Base-by-base conservation (phyloP, 1,284 basidiomycete genomes). In the Irpex sp. region DNA sequence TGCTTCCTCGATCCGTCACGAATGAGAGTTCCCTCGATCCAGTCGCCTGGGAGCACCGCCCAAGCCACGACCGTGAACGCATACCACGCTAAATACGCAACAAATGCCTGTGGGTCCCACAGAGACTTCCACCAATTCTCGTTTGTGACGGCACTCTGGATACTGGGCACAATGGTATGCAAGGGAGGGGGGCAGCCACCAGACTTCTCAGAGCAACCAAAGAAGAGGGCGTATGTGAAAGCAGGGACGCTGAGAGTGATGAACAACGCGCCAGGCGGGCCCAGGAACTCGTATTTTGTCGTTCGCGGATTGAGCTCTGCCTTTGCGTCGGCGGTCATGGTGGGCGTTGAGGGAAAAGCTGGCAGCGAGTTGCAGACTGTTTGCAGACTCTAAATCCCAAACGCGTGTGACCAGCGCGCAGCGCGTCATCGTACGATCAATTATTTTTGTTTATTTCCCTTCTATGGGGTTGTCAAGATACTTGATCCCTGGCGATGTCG, bases 11-110 rank as follows among this genome's bases (percentile, higher is more conserved):
- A 81, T 0, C 97, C 97, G 49, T 89, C 90, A 52, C 97, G 83
- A 68, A 98, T 77, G 19, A 84, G 79, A 6, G 83, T 86, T 11
- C 97, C 97, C 65, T 93, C 82, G 9, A 97, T 82, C 83, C 85
- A 85, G 68, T 95, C 91, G 5, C 94, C 96, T 0, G 97, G 97
- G 5, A 99, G 79, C 40, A 96, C 71, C 7, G 79, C 81, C 96
- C 96, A 98, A 7, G 93, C 85, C 1, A 86, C 75, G 51, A 98
- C 86, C 67, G 86, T 91, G 77, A 92, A 99, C 15, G 86, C 78
- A 76, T 98, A 98, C 97, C 97, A 99, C 0, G 76, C 92, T 60
- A 91, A 76, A 78, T 98, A 99, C 37, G 93, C 82, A 34, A 85
- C 71, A 15, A 85, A 76, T 0, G 93, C 96, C 63, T 94, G 79